Conservation (phyloP, 2,329 filamentous ascomycete species). For the Pseudogymnoascus sp. region DNA sequence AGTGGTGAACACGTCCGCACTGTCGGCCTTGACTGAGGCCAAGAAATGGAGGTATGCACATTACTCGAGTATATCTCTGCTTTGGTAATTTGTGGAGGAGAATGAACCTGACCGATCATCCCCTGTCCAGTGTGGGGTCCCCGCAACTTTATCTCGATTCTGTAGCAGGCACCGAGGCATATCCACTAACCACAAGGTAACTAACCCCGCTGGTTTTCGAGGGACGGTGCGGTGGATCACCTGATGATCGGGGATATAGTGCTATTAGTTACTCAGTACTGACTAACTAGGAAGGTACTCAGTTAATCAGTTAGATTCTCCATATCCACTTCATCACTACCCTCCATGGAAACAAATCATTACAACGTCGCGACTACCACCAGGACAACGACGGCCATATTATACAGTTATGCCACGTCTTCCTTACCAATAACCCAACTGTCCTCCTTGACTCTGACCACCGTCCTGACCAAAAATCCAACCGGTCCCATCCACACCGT, state of each 20-base stretch:
- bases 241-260: neutral
- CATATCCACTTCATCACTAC: neutral
- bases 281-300: no score
- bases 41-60: neutral
- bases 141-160: constrained; percentile 9
- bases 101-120: neutral
- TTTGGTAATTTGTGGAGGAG: neutral
- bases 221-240: neutral
- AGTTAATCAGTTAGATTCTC: neutral
- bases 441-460: constrained; percentile 7
- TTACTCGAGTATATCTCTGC: neutral
- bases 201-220: neutral
- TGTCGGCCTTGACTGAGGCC: neutral
- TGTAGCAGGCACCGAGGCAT: neutral
- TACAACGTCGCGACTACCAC: neutral
- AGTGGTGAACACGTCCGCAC: neutral
- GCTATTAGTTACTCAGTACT: neutral
- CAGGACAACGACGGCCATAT: neutral
- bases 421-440: neutral
- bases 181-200: neutral
- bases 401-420: neutral
- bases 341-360: neutral
- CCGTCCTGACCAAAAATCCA: constrained; percentile 19
- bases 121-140: constrained; percentile 5
- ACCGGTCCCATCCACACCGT: constrained; percentile 18